These are phyloP conservation scores for Beta macrorhiza DNA, from an alignment of 179 eudicot species.

Conservation along the genomic window DNA sequence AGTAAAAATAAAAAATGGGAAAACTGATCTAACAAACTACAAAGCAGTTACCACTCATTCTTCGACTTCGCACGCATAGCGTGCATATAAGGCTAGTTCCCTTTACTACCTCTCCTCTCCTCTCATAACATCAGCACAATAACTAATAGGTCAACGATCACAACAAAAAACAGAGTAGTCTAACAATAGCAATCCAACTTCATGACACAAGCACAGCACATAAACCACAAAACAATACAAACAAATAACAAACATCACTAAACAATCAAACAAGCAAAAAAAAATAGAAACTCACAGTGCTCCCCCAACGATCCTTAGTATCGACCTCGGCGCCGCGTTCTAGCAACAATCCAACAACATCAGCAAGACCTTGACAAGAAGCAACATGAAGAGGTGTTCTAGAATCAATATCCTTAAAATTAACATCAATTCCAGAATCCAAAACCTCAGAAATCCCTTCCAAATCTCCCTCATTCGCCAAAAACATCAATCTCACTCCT, in stretches of 20 bases:
- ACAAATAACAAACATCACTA: not conserved
- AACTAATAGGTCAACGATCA: not conserved
- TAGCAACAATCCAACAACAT: constrained; percentile 49
- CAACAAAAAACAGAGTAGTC: not conserved
- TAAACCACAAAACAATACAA: not conserved
- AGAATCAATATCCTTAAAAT: constrained; percentile 58
- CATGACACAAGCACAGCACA: not conserved
- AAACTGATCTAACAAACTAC: too few relatives aligned
- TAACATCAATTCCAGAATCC: constrained; percentile 52
- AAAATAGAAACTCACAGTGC: constrained; percentile 46
- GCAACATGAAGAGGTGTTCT: constrained; percentile 74
- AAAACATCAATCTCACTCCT: constrained; percentile 34
- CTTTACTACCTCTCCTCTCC: too few relatives aligned
- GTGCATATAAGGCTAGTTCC: too few relatives aligned
- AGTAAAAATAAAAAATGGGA: too few relatives aligned
- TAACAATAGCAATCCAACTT: not conserved
- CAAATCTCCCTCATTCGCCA: constrained; percentile 55
- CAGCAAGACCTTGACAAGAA: constrained; percentile 51
- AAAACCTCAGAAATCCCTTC: constrained; percentile 48
- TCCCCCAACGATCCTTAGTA: constrained; percentile 70
- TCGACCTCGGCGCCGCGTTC: constrained; percentile 57
- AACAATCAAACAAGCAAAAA: not conserved
- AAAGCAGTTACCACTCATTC: too few relatives aligned
- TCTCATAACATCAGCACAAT: too few relatives aligned
- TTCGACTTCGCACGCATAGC: too few relatives aligned